Evolutionary conservation across 306 rosid species (phyloP).

Genomic region (Hippophae tibetana): DNA sequence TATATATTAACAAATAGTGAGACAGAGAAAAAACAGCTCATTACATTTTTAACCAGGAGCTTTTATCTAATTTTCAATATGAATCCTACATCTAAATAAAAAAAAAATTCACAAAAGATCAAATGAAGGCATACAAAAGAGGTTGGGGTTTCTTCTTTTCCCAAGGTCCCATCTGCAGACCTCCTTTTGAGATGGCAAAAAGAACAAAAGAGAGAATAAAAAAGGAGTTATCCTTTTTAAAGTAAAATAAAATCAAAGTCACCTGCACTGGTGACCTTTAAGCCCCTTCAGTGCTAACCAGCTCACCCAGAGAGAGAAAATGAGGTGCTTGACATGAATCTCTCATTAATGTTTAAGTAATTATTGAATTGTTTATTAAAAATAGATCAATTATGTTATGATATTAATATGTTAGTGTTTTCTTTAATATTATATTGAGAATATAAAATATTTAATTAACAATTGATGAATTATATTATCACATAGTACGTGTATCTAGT

Average conservation of each 20-base stretch:
- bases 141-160: slow-evolving; percentile 21
- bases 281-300: slow-evolving; percentile 33
- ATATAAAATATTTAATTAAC: no score
- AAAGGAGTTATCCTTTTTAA: slow-evolving; percentile 8
- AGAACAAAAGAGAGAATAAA: not conserved
- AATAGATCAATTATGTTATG: not conserved
- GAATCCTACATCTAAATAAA: not conserved
- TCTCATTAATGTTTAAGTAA: not conserved
- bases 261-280: slow-evolving; percentile 26
- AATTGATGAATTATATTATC: no score
- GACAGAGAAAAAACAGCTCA: no score
- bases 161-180: slow-evolving; percentile 24
- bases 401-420: no score
- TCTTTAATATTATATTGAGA: no score
- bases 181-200: slow-evolving; percentile 16
- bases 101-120: not conserved
- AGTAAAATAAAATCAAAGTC: slow-evolving; percentile 15
- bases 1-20: no score
- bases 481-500: no score
- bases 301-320: slow-evolving; percentile 20
- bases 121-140: slow-evolving; percentile 19
- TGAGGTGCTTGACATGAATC: no score
- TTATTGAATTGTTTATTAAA: not conserved
- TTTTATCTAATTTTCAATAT: no score
- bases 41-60: no score